Evolutionary conservation across 1,284 basidiomycete species (phyloP).

Genomic region (Cutaneotrichosporon daszewskae): DNA sequence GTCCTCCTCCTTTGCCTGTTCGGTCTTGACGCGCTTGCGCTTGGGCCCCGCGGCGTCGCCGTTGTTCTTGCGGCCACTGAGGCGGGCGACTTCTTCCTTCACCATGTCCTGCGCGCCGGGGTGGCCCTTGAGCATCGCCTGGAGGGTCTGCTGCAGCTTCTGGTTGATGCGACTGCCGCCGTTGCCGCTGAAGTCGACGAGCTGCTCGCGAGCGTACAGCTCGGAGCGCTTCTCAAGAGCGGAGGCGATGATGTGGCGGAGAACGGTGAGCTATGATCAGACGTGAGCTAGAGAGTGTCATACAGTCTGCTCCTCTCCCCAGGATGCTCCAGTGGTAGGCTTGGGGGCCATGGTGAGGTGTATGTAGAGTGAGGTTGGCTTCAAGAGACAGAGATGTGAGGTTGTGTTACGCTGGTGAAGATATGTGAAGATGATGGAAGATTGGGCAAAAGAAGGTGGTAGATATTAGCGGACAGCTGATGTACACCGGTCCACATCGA

Average conservation of each 20-base stretch:
- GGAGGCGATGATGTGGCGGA: conserved; percentile 5
- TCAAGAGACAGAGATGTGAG: no score
- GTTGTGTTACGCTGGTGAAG: no score
- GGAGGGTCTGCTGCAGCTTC: conserved; percentile 9
- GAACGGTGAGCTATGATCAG: conserved; percentile 8
- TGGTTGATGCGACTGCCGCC: conserved; percentile 16
- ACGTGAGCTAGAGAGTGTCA: not conserved
- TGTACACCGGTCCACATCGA: no score
- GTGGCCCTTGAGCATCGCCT: conserved; percentile 3
- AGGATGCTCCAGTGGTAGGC: no score
- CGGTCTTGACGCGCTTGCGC: not conserved
- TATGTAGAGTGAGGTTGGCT: no score
- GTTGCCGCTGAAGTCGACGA: conserved; percentile 16
- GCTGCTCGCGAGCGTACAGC: conserved; percentile 16
- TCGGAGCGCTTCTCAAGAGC: conserved; percentile 8
- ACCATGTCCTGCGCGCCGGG: conserved; percentile 3
- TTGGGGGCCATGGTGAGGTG: no score
- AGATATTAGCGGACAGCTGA: no score
- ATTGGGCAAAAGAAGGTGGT: no score
- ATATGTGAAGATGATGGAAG: no score
- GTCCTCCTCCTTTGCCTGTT: no score
- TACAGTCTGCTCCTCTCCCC: conserved; percentile 1
- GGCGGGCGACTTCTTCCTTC: conserved; percentile 2
- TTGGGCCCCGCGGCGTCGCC: not conserved
- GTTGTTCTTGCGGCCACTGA: not conserved